Evolutionary conservation across 169 alveolate genomes (phyloP).

Genomic region (Plasmodium yoelii): DNA sequence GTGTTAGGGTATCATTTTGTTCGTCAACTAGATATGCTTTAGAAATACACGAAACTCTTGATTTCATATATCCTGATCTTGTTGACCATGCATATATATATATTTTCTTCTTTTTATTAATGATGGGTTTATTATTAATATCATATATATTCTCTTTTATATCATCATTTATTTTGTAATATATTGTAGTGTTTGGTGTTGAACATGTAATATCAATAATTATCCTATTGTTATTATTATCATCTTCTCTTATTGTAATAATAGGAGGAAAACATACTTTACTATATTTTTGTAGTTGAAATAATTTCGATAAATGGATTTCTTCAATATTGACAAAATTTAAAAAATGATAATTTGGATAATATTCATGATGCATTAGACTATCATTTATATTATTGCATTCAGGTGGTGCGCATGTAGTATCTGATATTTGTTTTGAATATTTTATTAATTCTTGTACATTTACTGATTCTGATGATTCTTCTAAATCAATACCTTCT

Average conservation of each 20-base stretch:
- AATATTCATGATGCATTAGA: slow-evolving; percentile 81
- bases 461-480: slow-evolving; percentile 70
- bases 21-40: slow-evolving; percentile 60
- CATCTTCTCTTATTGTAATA: slow-evolving; percentile 77
- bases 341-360: slow-evolving; percentile 86
- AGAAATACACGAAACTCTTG: slow-evolving; percentile 64
- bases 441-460: slow-evolving; percentile 80
- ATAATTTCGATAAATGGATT: slow-evolving; percentile 83
- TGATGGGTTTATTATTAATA: slow-evolving; percentile 37
- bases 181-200: slow-evolving; percentile 32
- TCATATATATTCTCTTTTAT: slow-evolving; percentile 42
- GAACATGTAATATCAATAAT: slow-evolving; percentile 40
- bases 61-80: slow-evolving; percentile 46
- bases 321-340: slow-evolving; percentile 81
- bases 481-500: slow-evolving; percentile 79
- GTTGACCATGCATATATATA: slow-evolving; percentile 63
- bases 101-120: slow-evolving; percentile 42
- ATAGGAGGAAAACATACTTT: slow-evolving; percentile 82
- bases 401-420: slow-evolving; percentile 89
- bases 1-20: background rate
- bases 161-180: slow-evolving; percentile 44
- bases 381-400: slow-evolving; percentile 81
- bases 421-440: slow-evolving; percentile 77
- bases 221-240: slow-evolving; percentile 16
- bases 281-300: slow-evolving; percentile 77